A percentile compares a stretch with the other conserved stretches of the same genome.
Evolutionary conservation across 148 eudicot genomes (phyloP).

Genomic region (Fallopia convolvulus): DNA sequence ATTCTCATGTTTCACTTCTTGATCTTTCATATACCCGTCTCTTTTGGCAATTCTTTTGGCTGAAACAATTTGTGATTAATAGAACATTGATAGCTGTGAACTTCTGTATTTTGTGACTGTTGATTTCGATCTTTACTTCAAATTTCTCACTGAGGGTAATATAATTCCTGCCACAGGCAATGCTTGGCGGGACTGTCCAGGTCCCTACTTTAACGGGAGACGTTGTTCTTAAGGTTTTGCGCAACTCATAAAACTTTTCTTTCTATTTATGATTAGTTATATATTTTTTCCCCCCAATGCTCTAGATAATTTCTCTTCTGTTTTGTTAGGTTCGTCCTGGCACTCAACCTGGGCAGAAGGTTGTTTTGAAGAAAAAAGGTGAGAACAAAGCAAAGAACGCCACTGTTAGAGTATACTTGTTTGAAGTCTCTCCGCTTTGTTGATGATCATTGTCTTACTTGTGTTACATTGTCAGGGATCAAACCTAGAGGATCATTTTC

Average conservation of each 20-base stretch:
- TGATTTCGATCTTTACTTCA: not conserved
- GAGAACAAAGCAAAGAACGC: conserved; percentile 10
- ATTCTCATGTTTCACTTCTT: conserved; percentile 1
- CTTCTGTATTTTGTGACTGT: not conserved
- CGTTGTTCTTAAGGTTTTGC: conserved; percentile 80
- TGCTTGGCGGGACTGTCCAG: conserved; percentile 91
- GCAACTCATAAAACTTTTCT: not conserved
- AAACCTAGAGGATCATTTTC: conserved; percentile 62
- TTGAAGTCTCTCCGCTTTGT: not conserved
- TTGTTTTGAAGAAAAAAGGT: conserved; percentile 91
- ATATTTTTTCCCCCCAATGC: not conserved
- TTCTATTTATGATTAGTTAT: not conserved
- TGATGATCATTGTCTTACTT: not conserved
- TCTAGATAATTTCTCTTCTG: not conserved
- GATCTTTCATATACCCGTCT: not conserved
- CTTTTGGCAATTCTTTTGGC: not conserved
- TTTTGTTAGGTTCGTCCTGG: conserved; percentile 79
- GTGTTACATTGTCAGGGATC: conserved; percentile 44
- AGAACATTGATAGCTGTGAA: not conserved
- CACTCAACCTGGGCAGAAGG: conserved; percentile 97
- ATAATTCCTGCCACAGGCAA: conserved; percentile 49
- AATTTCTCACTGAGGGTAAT: not conserved
- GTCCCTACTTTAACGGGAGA: conserved; percentile 90
- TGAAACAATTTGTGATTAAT: not conserved
- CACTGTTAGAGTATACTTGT: not conserved